Conservation (phyloP, 352 stramenopile species). For the Pythium apleroticum region DNA sequence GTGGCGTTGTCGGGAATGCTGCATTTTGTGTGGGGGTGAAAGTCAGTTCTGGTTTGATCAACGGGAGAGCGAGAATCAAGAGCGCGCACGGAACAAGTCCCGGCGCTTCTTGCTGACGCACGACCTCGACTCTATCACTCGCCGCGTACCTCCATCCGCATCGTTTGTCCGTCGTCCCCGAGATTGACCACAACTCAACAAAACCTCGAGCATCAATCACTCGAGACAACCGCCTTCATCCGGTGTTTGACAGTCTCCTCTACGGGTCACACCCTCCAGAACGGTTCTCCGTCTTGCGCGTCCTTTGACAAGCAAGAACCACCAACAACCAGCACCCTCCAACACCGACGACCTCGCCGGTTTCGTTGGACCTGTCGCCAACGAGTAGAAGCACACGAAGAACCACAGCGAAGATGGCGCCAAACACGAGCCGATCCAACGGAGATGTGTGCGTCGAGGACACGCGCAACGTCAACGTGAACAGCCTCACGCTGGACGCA, state of each 20-base stretch:
- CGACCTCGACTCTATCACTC: constrained; percentile 6
- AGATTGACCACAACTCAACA: constrained; percentile 24
- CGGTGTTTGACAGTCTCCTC: neutral
- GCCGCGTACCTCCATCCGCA: neutral
- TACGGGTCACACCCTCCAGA: neutral
- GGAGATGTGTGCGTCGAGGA: constrained; percentile 72
- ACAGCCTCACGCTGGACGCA: constrained; percentile 49
- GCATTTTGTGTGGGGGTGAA: constrained; percentile 9
- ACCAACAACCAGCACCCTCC: neutral
- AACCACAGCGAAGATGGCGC: constrained; percentile 41
- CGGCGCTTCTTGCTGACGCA: constrained; percentile 22
- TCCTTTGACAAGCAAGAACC: neutral
- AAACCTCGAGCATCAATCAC: constrained; percentile 1
- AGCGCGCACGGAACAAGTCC: neutral
- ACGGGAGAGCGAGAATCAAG: constrained; percentile 17
- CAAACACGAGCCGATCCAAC: constrained; percentile 43
- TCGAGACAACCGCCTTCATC: neutral
- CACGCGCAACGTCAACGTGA: constrained; percentile 24
- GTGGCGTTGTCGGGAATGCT: neutral
- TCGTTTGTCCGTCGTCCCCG: constrained; percentile 5
- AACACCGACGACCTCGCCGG: neutral
- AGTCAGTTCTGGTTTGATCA: constrained; percentile 73
- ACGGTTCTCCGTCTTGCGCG: constrained; percentile 1
- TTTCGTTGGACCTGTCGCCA: neutral
- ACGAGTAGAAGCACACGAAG: neutral